Evolutionary conservation across 2,329 filamentous ascomycete species (phyloP).

Genomic region (Huntiella savannae): DNA sequence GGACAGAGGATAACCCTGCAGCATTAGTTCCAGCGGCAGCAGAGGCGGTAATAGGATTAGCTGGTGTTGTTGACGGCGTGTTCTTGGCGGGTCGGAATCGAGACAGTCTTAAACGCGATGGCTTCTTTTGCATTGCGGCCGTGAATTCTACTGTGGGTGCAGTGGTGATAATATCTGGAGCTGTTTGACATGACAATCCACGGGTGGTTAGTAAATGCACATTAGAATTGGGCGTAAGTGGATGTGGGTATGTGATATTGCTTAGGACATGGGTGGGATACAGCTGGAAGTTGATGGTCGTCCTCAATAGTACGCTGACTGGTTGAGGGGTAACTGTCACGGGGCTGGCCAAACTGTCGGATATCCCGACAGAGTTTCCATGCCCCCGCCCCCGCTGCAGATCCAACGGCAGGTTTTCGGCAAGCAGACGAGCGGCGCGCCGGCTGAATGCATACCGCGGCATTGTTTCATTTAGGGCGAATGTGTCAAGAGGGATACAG

Average conservation of each 20-base stretch:
- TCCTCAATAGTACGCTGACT: too few species aligned
- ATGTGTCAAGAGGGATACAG: too few species aligned
- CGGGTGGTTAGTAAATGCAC: neutral
- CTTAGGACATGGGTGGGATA: too few species aligned
- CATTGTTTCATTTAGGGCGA: too few species aligned
- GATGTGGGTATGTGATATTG: neutral
- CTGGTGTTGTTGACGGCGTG: constrained; percentile 15
- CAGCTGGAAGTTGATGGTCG: too few species aligned
- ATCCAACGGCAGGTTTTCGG: too few species aligned
- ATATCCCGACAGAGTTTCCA: too few species aligned
- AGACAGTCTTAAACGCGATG: constrained; percentile 34
- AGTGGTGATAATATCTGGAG: constrained; percentile 71
- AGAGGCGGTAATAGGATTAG: neutral
- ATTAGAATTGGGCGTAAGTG: neutral
- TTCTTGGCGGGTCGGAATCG: constrained; percentile 34
- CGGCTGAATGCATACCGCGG: too few species aligned
- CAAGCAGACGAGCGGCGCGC: too few species aligned
- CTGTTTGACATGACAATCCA: constrained; percentile 19
- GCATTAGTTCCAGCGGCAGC: neutral
- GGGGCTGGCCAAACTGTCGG: too few species aligned
- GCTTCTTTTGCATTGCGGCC: constrained; percentile 32
- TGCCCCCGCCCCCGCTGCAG: too few species aligned
- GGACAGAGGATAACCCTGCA: constrained; percentile 1
- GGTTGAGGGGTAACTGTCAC: too few species aligned
- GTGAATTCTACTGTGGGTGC: constrained; percentile 53